These are phyloP conservation scores for Globisporangium solare DNA, from an alignment of 352 stramenopile species.

Conservation along the genomic window DNA sequence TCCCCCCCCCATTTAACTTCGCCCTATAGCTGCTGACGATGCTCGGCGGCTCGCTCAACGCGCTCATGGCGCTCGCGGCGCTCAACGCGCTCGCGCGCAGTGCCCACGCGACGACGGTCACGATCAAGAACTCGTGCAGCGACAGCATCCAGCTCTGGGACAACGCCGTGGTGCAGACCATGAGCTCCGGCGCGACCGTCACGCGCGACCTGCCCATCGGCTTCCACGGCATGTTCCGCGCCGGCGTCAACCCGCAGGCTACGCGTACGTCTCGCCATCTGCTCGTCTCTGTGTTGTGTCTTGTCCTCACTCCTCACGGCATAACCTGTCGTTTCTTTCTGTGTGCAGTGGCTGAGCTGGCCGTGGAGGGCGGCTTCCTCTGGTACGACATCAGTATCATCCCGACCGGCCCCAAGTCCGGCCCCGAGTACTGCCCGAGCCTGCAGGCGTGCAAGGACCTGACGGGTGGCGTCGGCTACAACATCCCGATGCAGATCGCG, in stretches of 20 bases:
- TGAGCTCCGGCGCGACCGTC: slow-evolving; percentile 8
- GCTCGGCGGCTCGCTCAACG: not conserved
- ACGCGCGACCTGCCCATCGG: slow-evolving; percentile 6
- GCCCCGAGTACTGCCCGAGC: slow-evolving; percentile 33
- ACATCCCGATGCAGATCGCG: slow-evolving; percentile 41
- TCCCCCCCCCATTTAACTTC: too few species aligned
- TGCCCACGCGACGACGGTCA: slow-evolving; percentile 1
- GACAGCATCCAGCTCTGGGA: slow-evolving; percentile 17
- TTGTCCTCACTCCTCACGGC: not conserved
- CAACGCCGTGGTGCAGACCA: slow-evolving; percentile 6
- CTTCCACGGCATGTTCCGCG: slow-evolving; percentile 17
- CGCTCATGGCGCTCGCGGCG: not conserved
- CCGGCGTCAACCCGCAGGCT: slow-evolving; percentile 12
- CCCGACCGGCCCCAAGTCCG: slow-evolving; percentile 25
- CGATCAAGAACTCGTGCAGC: slow-evolving; percentile 14
- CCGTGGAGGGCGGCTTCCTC: slow-evolving; percentile 21
- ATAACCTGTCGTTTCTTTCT: slow-evolving; percentile 1
- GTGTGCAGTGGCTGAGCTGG: slow-evolving; percentile 35
- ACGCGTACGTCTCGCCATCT: slow-evolving; percentile 11
- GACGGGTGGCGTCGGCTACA: slow-evolving; percentile 37
- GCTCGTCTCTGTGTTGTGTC: not conserved
- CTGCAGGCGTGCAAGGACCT: slow-evolving; percentile 31
- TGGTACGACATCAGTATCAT: slow-evolving; percentile 59
- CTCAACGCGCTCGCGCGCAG: not conserved
- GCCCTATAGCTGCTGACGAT: not conserved